Conservation (phyloP, 140 eudicot species). For the Flaveria floridana region DNA sequence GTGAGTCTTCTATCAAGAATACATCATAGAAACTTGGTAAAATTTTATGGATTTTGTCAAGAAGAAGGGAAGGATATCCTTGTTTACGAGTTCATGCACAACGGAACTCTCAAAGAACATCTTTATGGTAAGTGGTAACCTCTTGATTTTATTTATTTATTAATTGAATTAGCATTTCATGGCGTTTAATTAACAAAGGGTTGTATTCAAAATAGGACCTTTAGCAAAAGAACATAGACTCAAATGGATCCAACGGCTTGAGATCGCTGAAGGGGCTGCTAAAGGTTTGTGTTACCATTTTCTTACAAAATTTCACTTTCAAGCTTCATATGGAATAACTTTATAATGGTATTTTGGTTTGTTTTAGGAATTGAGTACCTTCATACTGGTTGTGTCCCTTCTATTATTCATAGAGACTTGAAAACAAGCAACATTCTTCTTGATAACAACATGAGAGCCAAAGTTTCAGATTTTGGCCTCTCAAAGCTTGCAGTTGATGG, state of each 20-base stretch:
- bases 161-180: not conserved
- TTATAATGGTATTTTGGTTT: slow-evolving; percentile 18
- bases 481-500: slow-evolving; percentile 96
- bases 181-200: not conserved
- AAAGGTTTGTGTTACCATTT: slow-evolving; percentile 51
- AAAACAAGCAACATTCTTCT: slow-evolving; percentile 96
- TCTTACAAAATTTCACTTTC: not conserved
- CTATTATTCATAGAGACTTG: slow-evolving; percentile 87
- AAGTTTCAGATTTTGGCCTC: slow-evolving; percentile 98
- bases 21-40: slow-evolving; percentile 96
- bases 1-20: slow-evolving; percentile 96
- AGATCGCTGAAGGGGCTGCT: slow-evolving; percentile 97
- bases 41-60: slow-evolving; percentile 94
- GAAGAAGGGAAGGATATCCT: slow-evolving; percentile 92
- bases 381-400: slow-evolving; percentile 95
- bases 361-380: slow-evolving; percentile 92
- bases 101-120: slow-evolving; percentile 97
- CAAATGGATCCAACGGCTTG: slow-evolving; percentile 89
- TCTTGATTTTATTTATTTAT: not conserved
- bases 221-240: slow-evolving; percentile 57
- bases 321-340: not conserved
- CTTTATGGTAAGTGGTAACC: slow-evolving; percentile 60
- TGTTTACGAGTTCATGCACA: slow-evolving; percentile 92
- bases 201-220: slow-evolving; percentile 56
- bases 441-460: slow-evolving; percentile 89